phyloP scores from a whole-genome alignment of 352 stramenopile genomes.

The Thraustochytrium striatum region DNA sequence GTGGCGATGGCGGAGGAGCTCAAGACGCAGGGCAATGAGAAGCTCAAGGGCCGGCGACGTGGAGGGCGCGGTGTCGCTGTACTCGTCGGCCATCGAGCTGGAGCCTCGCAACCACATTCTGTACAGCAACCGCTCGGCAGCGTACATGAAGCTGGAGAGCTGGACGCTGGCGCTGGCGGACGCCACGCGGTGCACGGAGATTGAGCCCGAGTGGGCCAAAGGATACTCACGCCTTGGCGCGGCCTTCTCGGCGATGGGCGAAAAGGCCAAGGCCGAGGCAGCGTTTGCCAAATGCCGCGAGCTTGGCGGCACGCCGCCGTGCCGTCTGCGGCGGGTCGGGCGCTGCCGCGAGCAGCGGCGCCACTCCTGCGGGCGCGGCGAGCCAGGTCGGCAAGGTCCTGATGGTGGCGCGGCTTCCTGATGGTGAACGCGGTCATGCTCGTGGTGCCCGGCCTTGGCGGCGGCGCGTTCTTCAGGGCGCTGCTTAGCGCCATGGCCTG shows the following conservation, averaged over 20 bases:
- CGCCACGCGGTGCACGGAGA: constrained; percentile 68
- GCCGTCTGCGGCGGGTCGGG: neutral
- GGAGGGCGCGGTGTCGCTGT: constrained; percentile 48
- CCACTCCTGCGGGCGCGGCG: neutral
- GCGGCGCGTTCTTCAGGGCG: constrained; percentile 3
- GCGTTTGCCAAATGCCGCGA: constrained; percentile 49
- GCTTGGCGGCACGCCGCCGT: constrained; percentile 23
- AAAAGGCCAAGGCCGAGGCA: constrained; percentile 54
- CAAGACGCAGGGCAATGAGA: constrained; percentile 48
- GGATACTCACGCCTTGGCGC: constrained; percentile 75
- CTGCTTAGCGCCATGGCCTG: neutral
- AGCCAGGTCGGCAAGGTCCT: constrained; percentile 8
- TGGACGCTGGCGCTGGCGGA: constrained; percentile 65
- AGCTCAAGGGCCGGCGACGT: constrained; percentile 47
- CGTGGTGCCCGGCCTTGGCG: constrained; percentile 5
- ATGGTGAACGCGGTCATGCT: constrained; percentile 73
- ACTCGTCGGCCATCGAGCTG: constrained; percentile 66
- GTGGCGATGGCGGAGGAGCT: constrained; percentile 12
- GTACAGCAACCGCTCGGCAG: constrained; percentile 68
- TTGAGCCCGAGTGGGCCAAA: constrained; percentile 73
- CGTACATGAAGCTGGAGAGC: constrained; percentile 35
- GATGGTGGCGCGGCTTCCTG: constrained; percentile 67
- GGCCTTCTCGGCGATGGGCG: constrained; percentile 62
- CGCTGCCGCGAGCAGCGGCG: neutral
- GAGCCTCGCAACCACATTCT: constrained; percentile 77